Percentiles rank a stretch among this genome's conserved stretches.
phyloP scores from a whole-genome alignment of 129 eudicot species.

The Cynara cardunculus region DNA sequence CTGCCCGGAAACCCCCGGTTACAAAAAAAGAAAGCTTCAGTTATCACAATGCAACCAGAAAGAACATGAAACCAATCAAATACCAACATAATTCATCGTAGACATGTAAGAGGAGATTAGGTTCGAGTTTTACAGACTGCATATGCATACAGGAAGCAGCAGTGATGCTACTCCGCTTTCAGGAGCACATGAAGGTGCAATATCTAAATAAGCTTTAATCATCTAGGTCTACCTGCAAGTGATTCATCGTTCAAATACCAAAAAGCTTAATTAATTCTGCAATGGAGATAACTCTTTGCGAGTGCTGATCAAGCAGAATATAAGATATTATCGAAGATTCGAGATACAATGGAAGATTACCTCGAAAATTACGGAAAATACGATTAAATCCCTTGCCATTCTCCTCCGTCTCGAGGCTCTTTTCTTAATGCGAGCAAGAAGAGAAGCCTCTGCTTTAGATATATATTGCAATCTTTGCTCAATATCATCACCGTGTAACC shows the following conservation, averaged over 20 bases:
- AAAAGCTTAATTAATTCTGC: neutral
- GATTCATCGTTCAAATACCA: neutral
- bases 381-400: constrained; percentile 52
- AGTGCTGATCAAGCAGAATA: neutral
- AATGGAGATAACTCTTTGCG: neutral
- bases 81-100: neutral
- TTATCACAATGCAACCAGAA: neutral
- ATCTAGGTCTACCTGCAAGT: neutral
- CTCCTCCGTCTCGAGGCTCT: constrained; percentile 55
- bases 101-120: neutral
- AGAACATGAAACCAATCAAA: neutral
- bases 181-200: neutral
- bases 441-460: constrained; percentile 70
- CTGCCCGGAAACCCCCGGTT: no score
- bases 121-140: neutral
- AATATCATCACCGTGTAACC: constrained; percentile 64
- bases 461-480: constrained; percentile 71
- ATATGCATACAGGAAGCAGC: neutral
- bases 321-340: neutral
- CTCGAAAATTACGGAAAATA: constrained; percentile 65
- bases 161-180: neutral
- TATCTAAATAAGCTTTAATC: neutral
- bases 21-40: no score
- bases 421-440: constrained; percentile 65
- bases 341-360: constrained; percentile 29